Evolutionary conservation across 257 asterid genomes (phyloP).

Genomic region (Solanum pimpinellifolium): DNA sequence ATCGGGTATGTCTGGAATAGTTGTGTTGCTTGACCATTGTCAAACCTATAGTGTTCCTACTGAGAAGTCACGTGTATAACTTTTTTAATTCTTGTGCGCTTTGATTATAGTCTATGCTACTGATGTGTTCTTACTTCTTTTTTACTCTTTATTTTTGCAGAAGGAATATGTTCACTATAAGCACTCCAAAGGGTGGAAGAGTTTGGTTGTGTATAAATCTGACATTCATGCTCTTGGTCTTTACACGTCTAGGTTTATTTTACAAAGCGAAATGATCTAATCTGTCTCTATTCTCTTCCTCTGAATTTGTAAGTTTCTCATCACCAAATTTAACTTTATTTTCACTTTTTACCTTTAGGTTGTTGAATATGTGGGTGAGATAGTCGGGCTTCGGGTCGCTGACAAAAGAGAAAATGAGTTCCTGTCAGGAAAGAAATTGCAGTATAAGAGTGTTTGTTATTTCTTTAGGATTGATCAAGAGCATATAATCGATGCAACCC

Average conservation of each 20-base stretch:
- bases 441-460: constrained; percentile 59
- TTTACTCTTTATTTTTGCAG: constrained; percentile 19
- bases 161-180: constrained; percentile 48
- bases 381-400: constrained; percentile 56
- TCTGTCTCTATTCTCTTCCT: neutral
- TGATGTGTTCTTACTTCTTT: neutral
- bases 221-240: constrained; percentile 65
- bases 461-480: constrained; percentile 57
- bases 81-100: neutral
- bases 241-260: constrained; percentile 54
- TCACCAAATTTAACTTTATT: neutral
- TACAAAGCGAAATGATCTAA: constrained; percentile 45
- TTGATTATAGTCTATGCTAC: neutral
- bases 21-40: neutral
- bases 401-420: constrained; percentile 56
- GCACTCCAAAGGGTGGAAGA: constrained; percentile 48
- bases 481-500: constrained; percentile 54
- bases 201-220: constrained; percentile 57
- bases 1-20: constrained; percentile 24
- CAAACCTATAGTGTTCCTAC: neutral
- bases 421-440: constrained; percentile 51
- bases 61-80: neutral
- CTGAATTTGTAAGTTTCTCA: neutral
- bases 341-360: constrained; percentile 23
- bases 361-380: constrained; percentile 61